These are phyloP conservation scores for Rubia tinctorum DNA, from an alignment of 305 asterid species.

Conservation along the genomic window DNA sequence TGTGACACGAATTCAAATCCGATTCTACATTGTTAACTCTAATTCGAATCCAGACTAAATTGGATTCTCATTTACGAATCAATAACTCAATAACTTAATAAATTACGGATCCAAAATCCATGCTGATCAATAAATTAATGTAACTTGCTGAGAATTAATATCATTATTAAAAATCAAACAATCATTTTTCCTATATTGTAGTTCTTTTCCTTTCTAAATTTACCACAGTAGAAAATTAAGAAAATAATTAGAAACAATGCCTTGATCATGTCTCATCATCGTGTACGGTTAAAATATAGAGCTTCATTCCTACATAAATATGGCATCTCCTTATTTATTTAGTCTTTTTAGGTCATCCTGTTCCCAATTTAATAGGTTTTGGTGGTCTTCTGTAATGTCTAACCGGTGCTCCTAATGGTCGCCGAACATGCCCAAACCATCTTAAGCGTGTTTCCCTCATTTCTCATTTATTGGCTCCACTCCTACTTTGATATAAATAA, in stretches of 20 bases:
- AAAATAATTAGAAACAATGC: background rate
- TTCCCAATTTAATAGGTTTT: background rate
- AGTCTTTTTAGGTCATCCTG: background rate
- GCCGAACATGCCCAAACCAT: too few relatives aligned
- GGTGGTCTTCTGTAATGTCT: background rate
- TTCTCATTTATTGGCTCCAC: background rate
- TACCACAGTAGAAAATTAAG: background rate
- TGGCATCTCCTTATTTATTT: background rate
- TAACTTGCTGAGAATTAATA: background rate
- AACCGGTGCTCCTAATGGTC: background rate
- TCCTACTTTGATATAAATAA: background rate
- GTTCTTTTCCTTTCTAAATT: background rate
- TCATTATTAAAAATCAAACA: background rate
- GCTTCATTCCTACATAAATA: too few relatives aligned
- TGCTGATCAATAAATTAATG: background rate
- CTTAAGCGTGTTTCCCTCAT: background rate
- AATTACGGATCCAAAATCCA: too few relatives aligned
- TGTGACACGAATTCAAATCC: too few relatives aligned
- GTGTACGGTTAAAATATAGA: too few relatives aligned
- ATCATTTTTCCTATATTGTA: background rate
- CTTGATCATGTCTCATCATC: background rate
- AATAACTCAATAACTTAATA: background rate
- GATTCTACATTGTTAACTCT: too few relatives aligned
- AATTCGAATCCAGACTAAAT: too few relatives aligned
- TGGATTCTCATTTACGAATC: background rate